These are phyloP conservation scores for Podospora didyma DNA, from an alignment of 495 filamentous ascomycete species.

Conservation along the genomic window DNA sequence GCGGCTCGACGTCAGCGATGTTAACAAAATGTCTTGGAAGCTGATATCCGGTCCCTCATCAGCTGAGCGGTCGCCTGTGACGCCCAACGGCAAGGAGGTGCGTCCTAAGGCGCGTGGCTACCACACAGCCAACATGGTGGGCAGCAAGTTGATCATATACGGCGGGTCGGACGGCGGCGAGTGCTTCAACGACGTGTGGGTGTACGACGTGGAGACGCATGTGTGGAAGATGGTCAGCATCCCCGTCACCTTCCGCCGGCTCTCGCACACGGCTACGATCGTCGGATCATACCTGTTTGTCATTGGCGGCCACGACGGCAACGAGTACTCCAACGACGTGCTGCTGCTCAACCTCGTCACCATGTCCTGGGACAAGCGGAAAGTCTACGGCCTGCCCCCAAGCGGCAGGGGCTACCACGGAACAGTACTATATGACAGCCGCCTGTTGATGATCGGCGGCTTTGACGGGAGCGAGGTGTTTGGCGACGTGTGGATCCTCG, in stretches of 20 bases:
- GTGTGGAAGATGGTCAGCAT: constrained; percentile 51
- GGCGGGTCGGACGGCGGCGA: constrained; percentile 63
- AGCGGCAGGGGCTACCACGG: constrained; percentile 61
- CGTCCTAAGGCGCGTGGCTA: constrained; percentile 60
- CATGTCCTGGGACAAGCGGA: constrained; percentile 62
- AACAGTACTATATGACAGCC: constrained; percentile 56
- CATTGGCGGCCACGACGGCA: constrained; percentile 62
- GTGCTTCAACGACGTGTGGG: constrained; percentile 66
- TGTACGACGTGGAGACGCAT: constrained; percentile 58
- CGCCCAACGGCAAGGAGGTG: constrained; percentile 21
- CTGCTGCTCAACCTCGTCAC: constrained; percentile 63
- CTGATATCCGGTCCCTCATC: constrained; percentile 43
- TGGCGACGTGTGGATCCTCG: constrained; percentile 58
- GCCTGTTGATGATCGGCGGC: constrained; percentile 57
- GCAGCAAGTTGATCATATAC: constrained; percentile 62
- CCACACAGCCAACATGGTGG: constrained; percentile 67
- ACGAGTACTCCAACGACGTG: constrained; percentile 63
- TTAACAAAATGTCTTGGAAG: constrained; percentile 60
- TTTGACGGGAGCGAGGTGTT: constrained; percentile 63
- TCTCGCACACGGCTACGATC: constrained; percentile 61
- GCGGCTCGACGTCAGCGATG: constrained; percentile 60
- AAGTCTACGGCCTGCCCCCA: constrained; percentile 58
- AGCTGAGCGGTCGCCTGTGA: constrained; percentile 4
- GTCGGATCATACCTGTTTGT: constrained; percentile 65
- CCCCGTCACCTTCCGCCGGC: constrained; percentile 50